Evolutionary conservation across 225 moss, liverwort and hornwort species (phyloP), one percentile per base, ranked within the genome.

Genomic region (Thuidium tamariscinum): DNA sequence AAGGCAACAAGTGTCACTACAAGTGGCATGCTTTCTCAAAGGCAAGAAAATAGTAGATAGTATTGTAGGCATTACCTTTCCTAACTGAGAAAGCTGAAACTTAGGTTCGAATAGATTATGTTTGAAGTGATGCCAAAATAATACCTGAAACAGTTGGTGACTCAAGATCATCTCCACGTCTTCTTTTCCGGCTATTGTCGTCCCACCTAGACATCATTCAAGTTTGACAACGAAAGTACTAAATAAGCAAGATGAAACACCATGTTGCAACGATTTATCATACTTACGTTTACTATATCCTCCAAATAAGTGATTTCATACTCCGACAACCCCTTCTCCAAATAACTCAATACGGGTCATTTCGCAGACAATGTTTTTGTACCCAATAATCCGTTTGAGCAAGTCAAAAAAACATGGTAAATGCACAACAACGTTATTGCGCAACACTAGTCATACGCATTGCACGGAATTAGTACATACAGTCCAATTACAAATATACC

Each of bases 121-220:
- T 37, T 65, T 62, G 27, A 72, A 70, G 55, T 64, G 10, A 60
- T 74, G 73, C 34, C 34, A 61, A 85, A 54, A 63, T 71, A 82
- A 60, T 89, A 93, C 92, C 91, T 88, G 89, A 87, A 83, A 83
- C 77, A 83, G 77, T 82, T 79, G 92, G 74, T 41, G 62, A 62
- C 82, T 85, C 87, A 20, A 82, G 61, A 79, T 85, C 93, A 80
- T 93, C 88, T 84, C 85, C 95, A 72, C 94, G 93, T 87, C 92
- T 95, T 77, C 96, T 93, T 91, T 97, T 97, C 70, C 88, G 93
- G 80, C 85, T 86, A 63, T 80, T 79, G 78, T 87, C 88, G 70
- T 83, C 89, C 86, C 67, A 83, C 80, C 77, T 86, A 64, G 44
- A 76, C 44, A 84, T 70, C 86, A 78, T 52, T 66, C 59, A 84